Evolutionary conservation across 768 basidiomycete species (phyloP).

Genomic region (Russula olivacea): DNA sequence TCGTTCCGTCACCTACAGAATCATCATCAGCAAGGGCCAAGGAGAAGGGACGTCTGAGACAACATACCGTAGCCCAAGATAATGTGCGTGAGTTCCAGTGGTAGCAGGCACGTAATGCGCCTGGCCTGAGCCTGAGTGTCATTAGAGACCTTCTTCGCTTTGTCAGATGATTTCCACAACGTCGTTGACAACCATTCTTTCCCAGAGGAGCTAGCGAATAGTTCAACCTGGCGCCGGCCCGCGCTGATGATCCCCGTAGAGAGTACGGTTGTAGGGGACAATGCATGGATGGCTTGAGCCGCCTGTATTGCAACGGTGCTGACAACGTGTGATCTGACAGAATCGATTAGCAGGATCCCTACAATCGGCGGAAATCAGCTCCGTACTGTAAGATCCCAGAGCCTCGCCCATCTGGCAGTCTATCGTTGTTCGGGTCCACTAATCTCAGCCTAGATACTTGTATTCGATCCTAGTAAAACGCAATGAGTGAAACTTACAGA

Average conservation of each 20-base stretch:
- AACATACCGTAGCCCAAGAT: constrained; percentile 54
- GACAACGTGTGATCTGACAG: constrained; percentile 19
- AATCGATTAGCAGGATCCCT: not conserved
- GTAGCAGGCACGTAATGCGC: constrained; percentile 31
- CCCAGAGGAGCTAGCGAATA: not conserved
- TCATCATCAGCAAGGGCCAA: not conserved
- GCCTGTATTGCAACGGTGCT: constrained; percentile 10
- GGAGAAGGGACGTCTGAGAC: not conserved
- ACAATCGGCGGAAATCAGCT: not conserved
- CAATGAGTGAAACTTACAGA: not conserved
- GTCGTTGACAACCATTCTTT: constrained; percentile 23
- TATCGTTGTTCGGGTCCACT: constrained; percentile 27
- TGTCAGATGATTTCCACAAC: constrained; percentile 29
- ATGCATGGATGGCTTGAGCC: constrained; percentile 13
- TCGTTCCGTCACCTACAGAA: constrained; percentile 30
- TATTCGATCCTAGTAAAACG: constrained; percentile 25
- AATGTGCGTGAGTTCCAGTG: constrained; percentile 52
- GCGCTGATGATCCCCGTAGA: constrained; percentile 23
- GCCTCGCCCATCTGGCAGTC: not conserved
- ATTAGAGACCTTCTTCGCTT: constrained; percentile 2
- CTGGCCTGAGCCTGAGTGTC: not conserved
- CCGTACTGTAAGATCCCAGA: constrained; percentile 16
- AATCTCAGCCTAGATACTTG: constrained; percentile 21
- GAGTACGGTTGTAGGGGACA: constrained; percentile 24
- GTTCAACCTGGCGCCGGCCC: constrained; percentile 12